Percentiles rank a stretch among this genome's conserved stretches.
Evolutionary conservation across 805 yeast species (phyloP).

Genomic region (Metschnikowia lochheadii): DNA sequence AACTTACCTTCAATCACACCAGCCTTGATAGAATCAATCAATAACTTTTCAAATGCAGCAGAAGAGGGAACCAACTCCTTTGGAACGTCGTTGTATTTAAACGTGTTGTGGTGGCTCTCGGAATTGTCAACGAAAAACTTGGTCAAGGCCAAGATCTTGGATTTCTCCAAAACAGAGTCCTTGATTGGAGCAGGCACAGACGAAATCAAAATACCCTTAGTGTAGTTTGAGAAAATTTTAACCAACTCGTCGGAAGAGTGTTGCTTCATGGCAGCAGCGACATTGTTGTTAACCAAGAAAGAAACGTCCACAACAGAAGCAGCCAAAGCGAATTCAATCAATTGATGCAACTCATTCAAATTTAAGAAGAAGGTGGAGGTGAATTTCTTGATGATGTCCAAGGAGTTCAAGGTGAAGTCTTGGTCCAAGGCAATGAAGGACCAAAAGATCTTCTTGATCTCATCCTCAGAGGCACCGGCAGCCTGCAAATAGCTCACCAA

Average conservation of each 20-base stretch:
- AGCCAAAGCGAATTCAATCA: constrained; percentile 35
- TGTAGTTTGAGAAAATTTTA: constrained; percentile 28
- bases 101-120: constrained; percentile 23
- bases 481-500: constrained; percentile 34
- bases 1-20: constrained; percentile 44
- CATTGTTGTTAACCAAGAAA: constrained; percentile 39
- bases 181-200: constrained; percentile 21
- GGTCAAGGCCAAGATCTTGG: constrained; percentile 39
- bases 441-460: constrained; percentile 34
- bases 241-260: constrained; percentile 27
- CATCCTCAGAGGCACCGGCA: constrained; percentile 28
- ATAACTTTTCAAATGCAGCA: constrained; percentile 35
- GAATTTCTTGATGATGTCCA: constrained; percentile 34
- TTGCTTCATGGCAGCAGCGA: constrained; percentile 29
- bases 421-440: constrained; percentile 34
- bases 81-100: constrained; percentile 37
- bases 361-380: constrained; percentile 25
- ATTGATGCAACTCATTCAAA: constrained; percentile 24
- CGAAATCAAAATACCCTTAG: constrained; percentile 32
- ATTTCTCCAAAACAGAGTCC: constrained; percentile 29
- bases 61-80: constrained; percentile 24
- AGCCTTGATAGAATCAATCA: constrained; percentile 41
- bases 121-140: constrained; percentile 30
- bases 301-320: constrained; percentile 38
- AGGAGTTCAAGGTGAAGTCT: constrained; percentile 26